phyloP scores from a whole-genome alignment of 23 red algal species.

The Gracilariopsis chorda region DNA sequence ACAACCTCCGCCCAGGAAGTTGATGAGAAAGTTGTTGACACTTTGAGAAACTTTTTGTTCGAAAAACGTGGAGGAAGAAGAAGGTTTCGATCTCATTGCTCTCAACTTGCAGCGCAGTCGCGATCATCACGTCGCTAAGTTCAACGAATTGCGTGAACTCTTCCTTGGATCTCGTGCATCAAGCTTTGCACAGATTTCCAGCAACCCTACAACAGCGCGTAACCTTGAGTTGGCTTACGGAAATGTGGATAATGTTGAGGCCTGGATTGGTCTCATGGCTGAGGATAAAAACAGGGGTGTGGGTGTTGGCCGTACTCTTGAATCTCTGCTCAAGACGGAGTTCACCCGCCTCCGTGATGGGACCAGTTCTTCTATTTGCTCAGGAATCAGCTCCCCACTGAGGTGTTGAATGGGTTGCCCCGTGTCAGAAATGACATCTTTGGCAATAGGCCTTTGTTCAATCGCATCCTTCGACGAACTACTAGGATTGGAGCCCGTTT shows the following conservation, averaged over 20 bases:
- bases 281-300: conserved; percentile 28
- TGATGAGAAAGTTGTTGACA: conserved; percentile 9
- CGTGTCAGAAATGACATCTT: background rate
- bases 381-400: background rate
- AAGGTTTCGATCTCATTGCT: conserved; percentile 44
- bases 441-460: background rate
- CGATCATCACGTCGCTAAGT: conserved; percentile 34
- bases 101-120: conserved; percentile 57
- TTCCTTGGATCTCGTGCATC: background rate
- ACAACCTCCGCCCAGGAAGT: conserved; percentile 19
- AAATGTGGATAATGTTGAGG: conserved; percentile 20
- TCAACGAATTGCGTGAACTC: conserved; percentile 11
- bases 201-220: background rate
- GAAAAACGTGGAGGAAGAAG: conserved; percentile 1
- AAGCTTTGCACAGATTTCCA: conserved; percentile 2
- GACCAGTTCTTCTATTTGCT: conserved; percentile 62
- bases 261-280: conserved; percentile 58
- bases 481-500: background rate
- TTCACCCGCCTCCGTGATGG: conserved; percentile 33
- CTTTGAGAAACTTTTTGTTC: conserved; percentile 60
- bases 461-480: background rate
- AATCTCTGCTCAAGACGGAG: background rate
- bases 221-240: conserved; percentile 18
- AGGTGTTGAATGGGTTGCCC: background rate
- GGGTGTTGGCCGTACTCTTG: conserved; percentile 24